A percentile compares a stretch with the other conserved stretches of the same genome.
phyloP scores from a whole-genome alignment of 257 asterid genomes.

The Fraxinus pennsylvanica region DNA sequence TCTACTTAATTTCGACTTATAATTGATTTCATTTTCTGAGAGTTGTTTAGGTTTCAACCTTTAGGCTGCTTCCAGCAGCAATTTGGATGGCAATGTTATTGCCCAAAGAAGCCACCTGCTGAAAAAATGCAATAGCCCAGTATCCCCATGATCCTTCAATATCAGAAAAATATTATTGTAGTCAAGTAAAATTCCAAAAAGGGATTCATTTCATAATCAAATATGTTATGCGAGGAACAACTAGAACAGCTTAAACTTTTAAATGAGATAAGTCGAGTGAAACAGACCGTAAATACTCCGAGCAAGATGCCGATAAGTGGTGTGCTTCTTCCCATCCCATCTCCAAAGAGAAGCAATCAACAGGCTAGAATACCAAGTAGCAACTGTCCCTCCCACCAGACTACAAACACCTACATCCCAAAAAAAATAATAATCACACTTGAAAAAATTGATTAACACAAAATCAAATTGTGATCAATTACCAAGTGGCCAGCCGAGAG shows the following conservation, averaged over 20 bases:
- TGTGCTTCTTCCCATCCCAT: constrained; percentile 63
- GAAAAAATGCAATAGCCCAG: constrained; percentile 70
- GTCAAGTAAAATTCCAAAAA: background rate
- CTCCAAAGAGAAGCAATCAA: constrained; percentile 62
- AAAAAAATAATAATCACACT: background rate
- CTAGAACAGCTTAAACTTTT: background rate
- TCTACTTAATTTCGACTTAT: background rate
- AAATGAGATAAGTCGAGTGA: too few relatives aligned
- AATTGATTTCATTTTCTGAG: background rate
- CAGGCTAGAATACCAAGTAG: constrained; percentile 63
- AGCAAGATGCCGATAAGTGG: constrained; percentile 58
- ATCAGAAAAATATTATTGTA: constrained; percentile 21
- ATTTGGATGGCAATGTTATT: constrained; percentile 65
- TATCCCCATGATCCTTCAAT: constrained; percentile 66
- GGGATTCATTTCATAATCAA: too few relatives aligned
- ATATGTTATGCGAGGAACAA: background rate
- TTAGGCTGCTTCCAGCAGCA: constrained; percentile 67
- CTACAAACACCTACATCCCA: constrained; percentile 39
- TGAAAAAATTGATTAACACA: background rate
- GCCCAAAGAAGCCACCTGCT: constrained; percentile 69
- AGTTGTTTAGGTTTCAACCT: constrained; percentile 31
- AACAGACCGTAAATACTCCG: constrained; percentile 50
- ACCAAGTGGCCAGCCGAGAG: constrained; percentile 70
- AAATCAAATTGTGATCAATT: background rate
- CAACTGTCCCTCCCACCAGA: constrained; percentile 53